Evolutionary conservation across 192 early-diverging fungal species (phyloP).

Genomic region (Coemansia sp.): DNA sequence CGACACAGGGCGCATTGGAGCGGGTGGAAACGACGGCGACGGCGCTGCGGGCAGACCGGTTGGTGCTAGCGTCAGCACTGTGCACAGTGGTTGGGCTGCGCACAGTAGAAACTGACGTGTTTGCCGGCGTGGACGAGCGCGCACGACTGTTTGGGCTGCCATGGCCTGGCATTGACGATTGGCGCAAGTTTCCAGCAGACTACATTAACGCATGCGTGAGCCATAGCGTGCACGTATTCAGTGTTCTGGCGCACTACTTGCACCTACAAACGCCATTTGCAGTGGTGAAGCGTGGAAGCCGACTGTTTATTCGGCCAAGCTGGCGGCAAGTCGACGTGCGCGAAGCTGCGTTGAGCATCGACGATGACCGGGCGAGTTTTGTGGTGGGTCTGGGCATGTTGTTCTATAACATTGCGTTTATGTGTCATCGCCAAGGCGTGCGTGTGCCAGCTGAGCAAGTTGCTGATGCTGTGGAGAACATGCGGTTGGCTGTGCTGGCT

Average conservation of each 20-base stretch:
- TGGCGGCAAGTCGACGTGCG: slow-evolving; percentile 37
- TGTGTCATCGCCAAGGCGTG: slow-evolving; percentile 46
- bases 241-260: slow-evolving; percentile 45
- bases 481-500: slow-evolving; percentile 36
- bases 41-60: slow-evolving; percentile 31
- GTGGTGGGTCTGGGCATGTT: slow-evolving; percentile 47
- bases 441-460: slow-evolving; percentile 26
- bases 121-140: slow-evolving; percentile 25
- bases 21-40: slow-evolving; percentile 6
- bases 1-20: slow-evolving; percentile 1
- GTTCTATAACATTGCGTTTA: slow-evolving; percentile 40
- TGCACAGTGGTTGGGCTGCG: slow-evolving; percentile 49
- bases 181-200: slow-evolving; percentile 49
- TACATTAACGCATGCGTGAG: slow-evolving; percentile 54
- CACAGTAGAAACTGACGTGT: slow-evolving; percentile 22
- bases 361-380: slow-evolving; percentile 34
- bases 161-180: slow-evolving; percentile 51
- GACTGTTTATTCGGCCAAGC: slow-evolving; percentile 39
- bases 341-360: slow-evolving; percentile 36
- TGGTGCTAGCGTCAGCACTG: slow-evolving; percentile 36
- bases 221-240: slow-evolving; percentile 44
- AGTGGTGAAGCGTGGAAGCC: slow-evolving; percentile 35
- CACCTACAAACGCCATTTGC: slow-evolving; percentile 43
- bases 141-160: slow-evolving; percentile 44
- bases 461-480: slow-evolving; percentile 35